A percentile compares a stretch with the other conserved stretches of the same genome.
phyloP scores from a whole-genome alignment of 2,329 filamentous ascomycete species.

The Claviceps monticola region DNA sequence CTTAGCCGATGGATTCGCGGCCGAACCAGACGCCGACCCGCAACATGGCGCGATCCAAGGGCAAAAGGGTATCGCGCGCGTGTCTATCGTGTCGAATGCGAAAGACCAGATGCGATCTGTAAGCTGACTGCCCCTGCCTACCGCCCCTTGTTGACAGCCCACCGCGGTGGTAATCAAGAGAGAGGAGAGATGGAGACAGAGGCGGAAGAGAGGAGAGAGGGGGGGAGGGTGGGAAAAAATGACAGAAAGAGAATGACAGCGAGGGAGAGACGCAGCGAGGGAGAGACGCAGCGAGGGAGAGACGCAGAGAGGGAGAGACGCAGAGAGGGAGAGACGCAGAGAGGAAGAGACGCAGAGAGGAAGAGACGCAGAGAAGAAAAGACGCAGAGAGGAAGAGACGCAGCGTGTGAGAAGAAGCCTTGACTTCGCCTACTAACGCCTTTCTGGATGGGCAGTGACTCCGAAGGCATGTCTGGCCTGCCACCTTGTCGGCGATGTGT shows the following conservation, averaged over 20 bases:
- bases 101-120: slow-evolving; percentile 21
- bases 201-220: background rate
- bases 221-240: background rate
- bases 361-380: too few relatives aligned
- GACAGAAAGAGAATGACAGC: too few relatives aligned
- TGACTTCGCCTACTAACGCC: slow-evolving; percentile 6
- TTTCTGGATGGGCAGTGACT: slow-evolving; percentile 12
- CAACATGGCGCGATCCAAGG: slow-evolving; percentile 8
- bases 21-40: slow-evolving; percentile 9
- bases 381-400: background rate
- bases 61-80: slow-evolving; percentile 19
- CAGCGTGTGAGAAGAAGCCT: background rate
- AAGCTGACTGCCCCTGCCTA: slow-evolving; percentile 5
- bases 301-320: background rate
- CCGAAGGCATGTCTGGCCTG: slow-evolving; percentile 19
- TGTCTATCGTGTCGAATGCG: slow-evolving; percentile 18
- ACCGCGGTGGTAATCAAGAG: background rate
- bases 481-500: slow-evolving; percentile 25
- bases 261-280: background rate
- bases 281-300: too few relatives aligned
- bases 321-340: background rate
- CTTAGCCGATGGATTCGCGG: slow-evolving; percentile 7
- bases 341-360: too few relatives aligned
- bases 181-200: background rate
- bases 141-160: too few relatives aligned